These are phyloP conservation scores for Acacia acuminata DNA, from an alignment of 306 rosid genomes.

Conservation along the genomic window DNA sequence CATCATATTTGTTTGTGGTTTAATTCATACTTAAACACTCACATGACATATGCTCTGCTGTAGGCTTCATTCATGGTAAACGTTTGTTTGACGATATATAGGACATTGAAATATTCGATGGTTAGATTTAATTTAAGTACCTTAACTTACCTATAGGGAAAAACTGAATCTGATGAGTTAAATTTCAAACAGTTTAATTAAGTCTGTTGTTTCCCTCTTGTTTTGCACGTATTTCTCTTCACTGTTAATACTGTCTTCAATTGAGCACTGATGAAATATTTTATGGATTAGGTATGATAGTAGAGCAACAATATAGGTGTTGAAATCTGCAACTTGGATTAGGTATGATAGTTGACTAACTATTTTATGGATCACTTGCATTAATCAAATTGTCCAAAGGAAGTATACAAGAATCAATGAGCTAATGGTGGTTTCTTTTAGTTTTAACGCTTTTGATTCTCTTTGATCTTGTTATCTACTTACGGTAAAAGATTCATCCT, in stretches of 20 bases:
- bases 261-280: not conserved
- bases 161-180: not conserved
- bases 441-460: too few relatives aligned
- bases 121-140: not conserved
- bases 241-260: not conserved
- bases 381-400: conserved; percentile 1
- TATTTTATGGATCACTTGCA: not conserved
- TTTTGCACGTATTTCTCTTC: conserved; percentile 1
- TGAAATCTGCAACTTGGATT: not conserved
- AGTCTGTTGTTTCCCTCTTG: not conserved
- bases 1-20: too few relatives aligned
- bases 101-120: not conserved
- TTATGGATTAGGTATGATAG: too few relatives aligned
- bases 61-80: conserved; percentile 78
- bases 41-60: conserved; percentile 60
- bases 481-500: too few relatives aligned
- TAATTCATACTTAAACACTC: too few relatives aligned
- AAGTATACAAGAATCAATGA: not conserved
- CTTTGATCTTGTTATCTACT: too few relatives aligned
- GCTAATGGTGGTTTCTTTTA: not conserved
- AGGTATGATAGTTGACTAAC: not conserved
- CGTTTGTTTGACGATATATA: not conserved
- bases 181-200: not conserved
- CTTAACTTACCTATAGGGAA: not conserved
- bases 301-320: not conserved